Percentiles rank a stretch among this genome's conserved stretches.
These are phyloP conservation scores for Aspergillus oerlinghausenensis DNA, from an alignment of 2,329 filamentous ascomycete species.

Conservation along the genomic window DNA sequence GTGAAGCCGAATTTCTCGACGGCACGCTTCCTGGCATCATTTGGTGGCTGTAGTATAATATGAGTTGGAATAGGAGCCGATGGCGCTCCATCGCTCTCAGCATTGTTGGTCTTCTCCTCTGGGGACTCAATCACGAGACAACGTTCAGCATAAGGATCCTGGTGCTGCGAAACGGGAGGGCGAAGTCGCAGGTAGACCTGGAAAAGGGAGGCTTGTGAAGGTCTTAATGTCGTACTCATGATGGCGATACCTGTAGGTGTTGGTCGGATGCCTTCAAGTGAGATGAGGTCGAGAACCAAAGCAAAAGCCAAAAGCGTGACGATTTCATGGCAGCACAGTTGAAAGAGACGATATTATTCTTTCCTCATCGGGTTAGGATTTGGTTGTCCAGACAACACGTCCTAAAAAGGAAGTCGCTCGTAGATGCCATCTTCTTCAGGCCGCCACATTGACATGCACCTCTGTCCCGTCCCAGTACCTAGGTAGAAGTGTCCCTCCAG, in stretches of 20 bases:
- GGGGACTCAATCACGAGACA: constrained; percentile 73
- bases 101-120: constrained; percentile 28
- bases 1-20: constrained; percentile 95
- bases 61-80: constrained; percentile 52
- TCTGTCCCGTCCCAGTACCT: no score
- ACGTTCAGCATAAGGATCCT: constrained; percentile 49
- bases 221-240: constrained; percentile 43
- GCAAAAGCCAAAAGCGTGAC: not conserved
- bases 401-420: not conserved
- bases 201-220: constrained; percentile 63
- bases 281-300: not conserved
- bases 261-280: not conserved
- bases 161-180: constrained; percentile 51
- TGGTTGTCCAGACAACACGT: constrained; percentile 16
- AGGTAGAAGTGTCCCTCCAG: no score
- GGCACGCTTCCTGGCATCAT: constrained; percentile 75
- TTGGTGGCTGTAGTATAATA: constrained; percentile 74
- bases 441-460: not conserved
- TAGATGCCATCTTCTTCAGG: constrained; percentile 9
- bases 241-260: constrained; percentile 6
- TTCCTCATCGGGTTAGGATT: constrained; percentile 7
- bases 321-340: not conserved
- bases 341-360: constrained; percentile 9
- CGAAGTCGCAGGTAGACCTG: constrained; percentile 86
- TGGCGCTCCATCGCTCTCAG: constrained; percentile 29